Percentiles rank a stretch among this genome's conserved stretches.
Conservation (phyloP, 345 rosid genomes). For the Pugionium cornutum region DNA sequence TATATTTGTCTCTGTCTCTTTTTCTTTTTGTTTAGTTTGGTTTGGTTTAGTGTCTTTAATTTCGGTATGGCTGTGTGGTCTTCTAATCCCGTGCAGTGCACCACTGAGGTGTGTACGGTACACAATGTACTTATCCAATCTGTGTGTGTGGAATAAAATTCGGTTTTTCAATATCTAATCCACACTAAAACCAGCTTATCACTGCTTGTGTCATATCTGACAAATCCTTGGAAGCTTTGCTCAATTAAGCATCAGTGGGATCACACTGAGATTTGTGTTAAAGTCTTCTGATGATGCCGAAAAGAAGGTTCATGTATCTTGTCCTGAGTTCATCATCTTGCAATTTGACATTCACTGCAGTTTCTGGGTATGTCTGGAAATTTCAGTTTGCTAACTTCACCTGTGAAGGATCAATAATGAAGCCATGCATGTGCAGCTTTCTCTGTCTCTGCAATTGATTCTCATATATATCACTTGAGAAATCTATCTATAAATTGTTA, state of each 20-base stretch:
- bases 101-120: constrained; percentile 16
- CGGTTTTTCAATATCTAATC: constrained; percentile 8
- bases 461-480: no score
- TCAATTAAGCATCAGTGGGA: no score
- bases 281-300: no score
- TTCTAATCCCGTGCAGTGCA: constrained; percentile 28
- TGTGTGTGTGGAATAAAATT: constrained; percentile 33
- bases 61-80: constrained; percentile 22
- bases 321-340: no score
- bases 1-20: not conserved
- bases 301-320: no score
- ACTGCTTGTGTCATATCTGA: no score
- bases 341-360: not conserved
- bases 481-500: no score
- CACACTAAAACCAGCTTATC: no score
- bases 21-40: constrained; percentile 7
- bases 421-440: not conserved
- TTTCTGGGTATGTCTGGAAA: constrained; percentile 17
- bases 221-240: no score
- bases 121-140: not conserved
- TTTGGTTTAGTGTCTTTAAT: constrained; percentile 20
- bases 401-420: not conserved
- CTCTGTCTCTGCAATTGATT: no score
- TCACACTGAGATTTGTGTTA: no score
- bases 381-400: constrained; percentile 12